Evolutionary conservation across 2,329 filamentous ascomycete genomes (phyloP), one percentile per base, ranked within the genome.

Genomic region (Grosmannia clavigera): DNA sequence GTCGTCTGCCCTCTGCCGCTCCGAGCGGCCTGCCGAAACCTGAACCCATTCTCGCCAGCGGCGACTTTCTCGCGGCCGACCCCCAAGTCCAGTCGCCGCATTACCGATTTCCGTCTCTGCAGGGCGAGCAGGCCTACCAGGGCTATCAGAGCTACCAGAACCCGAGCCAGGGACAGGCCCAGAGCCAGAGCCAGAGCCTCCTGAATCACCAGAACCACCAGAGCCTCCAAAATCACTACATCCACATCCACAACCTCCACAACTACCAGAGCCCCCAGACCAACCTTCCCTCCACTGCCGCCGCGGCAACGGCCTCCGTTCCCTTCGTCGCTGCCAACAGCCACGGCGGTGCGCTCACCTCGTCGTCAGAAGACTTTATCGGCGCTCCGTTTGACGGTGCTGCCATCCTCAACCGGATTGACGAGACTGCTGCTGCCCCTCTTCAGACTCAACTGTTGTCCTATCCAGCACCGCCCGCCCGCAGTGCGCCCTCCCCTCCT

Each of bases 301-400:
- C 59, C 65, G 61, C 50, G 57, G 60, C 38, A 64, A 62, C 48
- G 63, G 65, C 62, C 58, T 65, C 67, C 61, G 68, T 67, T 64
- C 63, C 66, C 64, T 67, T 66, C 58, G 50, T 57, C 38, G 58
- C 57, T 61, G 63, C 71, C 68, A 68, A 65, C 40, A 35, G 54
- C n/a, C 61, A 62, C 61, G 64, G 71, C 68, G 72, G 70, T 65
- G 69, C 70, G 55, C 72, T 80, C 67, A 74, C 70, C 63, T 74
- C 75, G 65, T 70, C 75, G 11, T 76, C 80, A 60, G 81, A 84
- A 70, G 83, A 85, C 65, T 74, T 86, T 61, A 77, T 86, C 72
- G 83, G 83, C 67, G 81, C 82, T 64, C 83, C 83, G 52, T 86
- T 86, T 71, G 83, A 86, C 80, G 78, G 81, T 66, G 79, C 76